Evolutionary conservation across 495 filamentous ascomycete genomes (phyloP).

Genomic region (Aspergillus coremiiformis): DNA sequence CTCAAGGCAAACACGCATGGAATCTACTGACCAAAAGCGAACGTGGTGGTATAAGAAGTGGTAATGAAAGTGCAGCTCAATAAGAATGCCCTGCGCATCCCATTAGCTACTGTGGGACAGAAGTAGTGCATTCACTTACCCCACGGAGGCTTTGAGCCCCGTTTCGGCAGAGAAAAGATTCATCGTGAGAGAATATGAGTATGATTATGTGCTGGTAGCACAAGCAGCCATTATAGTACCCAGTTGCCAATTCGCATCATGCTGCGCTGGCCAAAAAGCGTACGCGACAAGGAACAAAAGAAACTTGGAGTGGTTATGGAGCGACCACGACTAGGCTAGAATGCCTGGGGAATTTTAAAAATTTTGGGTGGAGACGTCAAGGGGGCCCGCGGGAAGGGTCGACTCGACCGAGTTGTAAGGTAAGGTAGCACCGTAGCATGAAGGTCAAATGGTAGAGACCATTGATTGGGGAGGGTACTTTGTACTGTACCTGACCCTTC

Average conservation of each 20-base stretch:
- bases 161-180: slow-evolving; percentile 28
- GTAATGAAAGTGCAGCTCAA: slow-evolving; percentile 29
- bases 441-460: neutral
- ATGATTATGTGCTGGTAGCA: slow-evolving; percentile 6
- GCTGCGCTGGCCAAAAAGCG: neutral
- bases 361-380: slow-evolving; percentile 3
- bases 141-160: slow-evolving; percentile 31
- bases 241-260: slow-evolving; percentile 3
- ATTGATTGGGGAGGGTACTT: neutral
- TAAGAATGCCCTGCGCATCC: slow-evolving; percentile 26
- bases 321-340: neutral
- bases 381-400: slow-evolving; percentile 2
- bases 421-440: neutral
- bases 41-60: slow-evolving; percentile 32
- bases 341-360: slow-evolving; percentile 1
- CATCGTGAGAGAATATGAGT: slow-evolving; percentile 19
- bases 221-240: slow-evolving; percentile 11
- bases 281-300: neutral
- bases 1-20: neutral
- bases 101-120: neutral
- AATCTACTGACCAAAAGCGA: slow-evolving; percentile 33
- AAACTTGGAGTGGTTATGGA: neutral
- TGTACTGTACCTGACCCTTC: neutral
- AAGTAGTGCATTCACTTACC: slow-evolving; percentile 24
- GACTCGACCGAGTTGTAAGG: neutral